These are phyloP conservation scores for Vararia minispora DNA, from an alignment of 768 basidiomycete genomes.

Conservation along the genomic window DNA sequence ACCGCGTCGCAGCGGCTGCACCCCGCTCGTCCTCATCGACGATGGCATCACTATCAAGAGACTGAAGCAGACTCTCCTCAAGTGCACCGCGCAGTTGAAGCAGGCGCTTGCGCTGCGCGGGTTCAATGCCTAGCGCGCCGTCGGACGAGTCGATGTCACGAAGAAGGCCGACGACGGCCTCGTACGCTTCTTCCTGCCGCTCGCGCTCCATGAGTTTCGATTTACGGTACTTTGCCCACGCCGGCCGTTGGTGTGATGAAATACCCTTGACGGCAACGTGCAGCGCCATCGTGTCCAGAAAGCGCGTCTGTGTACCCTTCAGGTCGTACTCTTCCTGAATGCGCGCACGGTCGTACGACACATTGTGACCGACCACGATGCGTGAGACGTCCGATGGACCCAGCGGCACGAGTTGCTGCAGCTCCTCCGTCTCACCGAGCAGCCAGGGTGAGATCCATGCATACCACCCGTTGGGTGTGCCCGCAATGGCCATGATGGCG, in stretches of 20 bases:
- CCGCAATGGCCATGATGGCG: constrained; percentile 84
- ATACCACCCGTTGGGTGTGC: constrained; percentile 81
- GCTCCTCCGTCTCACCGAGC: constrained; percentile 44
- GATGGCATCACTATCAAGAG: constrained; percentile 27
- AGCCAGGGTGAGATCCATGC: constrained; percentile 95
- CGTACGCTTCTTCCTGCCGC: constrained; percentile 51
- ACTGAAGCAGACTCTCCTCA: constrained; percentile 29
- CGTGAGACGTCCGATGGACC: constrained; percentile 43
- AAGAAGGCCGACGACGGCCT: constrained; percentile 45
- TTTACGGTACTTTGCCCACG: constrained; percentile 84
- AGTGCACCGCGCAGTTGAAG: constrained; percentile 26
- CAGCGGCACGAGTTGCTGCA: constrained; percentile 62
- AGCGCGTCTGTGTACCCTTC: constrained; percentile 57
- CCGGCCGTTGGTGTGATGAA: constrained; percentile 87
- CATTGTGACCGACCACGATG: constrained; percentile 86
- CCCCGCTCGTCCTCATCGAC: constrained; percentile 33
- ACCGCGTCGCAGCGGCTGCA: constrained; percentile 44
- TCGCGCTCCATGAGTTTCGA: constrained; percentile 43
- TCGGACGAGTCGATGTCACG: too few relatives aligned
- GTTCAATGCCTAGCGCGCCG: too few relatives aligned
- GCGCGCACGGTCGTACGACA: constrained; percentile 86
- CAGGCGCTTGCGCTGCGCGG: constrained; percentile 27
- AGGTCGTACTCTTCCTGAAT: constrained; percentile 76
- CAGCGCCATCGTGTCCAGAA: constrained; percentile 89
- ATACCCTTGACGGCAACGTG: constrained; percentile 93